These are phyloP conservation scores for Paramecium primaurelia DNA, from an alignment of 73 alveolate species.

Conservation along the genomic window DNA sequence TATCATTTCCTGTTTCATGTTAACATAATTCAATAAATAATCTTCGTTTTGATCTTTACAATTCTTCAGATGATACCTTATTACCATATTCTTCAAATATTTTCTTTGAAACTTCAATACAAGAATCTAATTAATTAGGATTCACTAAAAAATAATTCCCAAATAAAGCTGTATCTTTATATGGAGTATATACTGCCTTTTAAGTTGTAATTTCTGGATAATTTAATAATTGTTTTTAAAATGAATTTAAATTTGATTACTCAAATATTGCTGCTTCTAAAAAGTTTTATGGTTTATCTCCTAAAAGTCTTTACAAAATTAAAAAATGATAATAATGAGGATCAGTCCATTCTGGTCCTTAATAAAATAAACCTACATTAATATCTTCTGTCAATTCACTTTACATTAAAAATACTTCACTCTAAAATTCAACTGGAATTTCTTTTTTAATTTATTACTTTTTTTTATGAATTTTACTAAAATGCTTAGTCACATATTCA, in stretches of 20 bases:
- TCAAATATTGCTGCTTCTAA: slow-evolving; percentile 43
- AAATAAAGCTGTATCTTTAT: slow-evolving; percentile 83
- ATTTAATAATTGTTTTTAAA: slow-evolving; percentile 51
- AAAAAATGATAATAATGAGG: slow-evolving; percentile 85
- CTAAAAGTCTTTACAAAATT: slow-evolving; percentile 81
- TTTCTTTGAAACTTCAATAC: slow-evolving; percentile 1
- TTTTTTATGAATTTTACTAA: slow-evolving; percentile 66
- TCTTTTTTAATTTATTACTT: slow-evolving; percentile 29
- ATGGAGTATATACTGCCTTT: slow-evolving; percentile 80
- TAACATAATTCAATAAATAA: slow-evolving; percentile 71
- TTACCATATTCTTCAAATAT: slow-evolving; percentile 44
- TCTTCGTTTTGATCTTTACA: slow-evolving; percentile 81
- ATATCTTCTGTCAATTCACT: slow-evolving; percentile 75
- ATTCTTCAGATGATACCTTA: slow-evolving; percentile 63
- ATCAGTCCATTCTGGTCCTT: slow-evolving; percentile 89
- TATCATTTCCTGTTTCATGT: slow-evolving; percentile 75
- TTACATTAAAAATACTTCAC: slow-evolving; percentile 53
- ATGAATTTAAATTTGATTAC: slow-evolving; percentile 46
- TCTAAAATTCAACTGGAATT: slow-evolving; percentile 28
- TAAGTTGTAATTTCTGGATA: slow-evolving; percentile 63
- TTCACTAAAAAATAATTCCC: slow-evolving; percentile 77
- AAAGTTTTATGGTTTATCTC: slow-evolving; percentile 63
- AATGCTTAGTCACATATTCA: slow-evolving; percentile 71
- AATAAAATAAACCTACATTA: slow-evolving; percentile 79
- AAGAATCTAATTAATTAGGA: slow-evolving; percentile 28